Conservation (phyloP, 257 asterid genomes). For the Lithospermum erythrorhizon region DNA sequence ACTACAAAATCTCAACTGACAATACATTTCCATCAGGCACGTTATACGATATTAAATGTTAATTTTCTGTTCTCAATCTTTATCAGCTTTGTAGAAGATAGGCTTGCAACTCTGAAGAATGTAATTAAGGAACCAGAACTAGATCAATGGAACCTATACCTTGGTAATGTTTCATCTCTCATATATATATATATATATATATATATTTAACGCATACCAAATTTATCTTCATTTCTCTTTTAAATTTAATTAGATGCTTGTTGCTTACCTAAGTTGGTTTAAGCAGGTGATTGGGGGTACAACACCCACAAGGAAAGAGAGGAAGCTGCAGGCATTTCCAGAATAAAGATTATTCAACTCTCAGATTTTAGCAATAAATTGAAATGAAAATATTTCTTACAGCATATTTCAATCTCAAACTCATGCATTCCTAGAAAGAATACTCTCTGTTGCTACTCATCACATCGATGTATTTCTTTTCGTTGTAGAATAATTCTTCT, state of each 20-base stretch:
- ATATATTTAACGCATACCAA: background rate
- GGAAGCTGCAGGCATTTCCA: slow-evolving; percentile 60
- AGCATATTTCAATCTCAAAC: background rate
- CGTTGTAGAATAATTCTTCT: too few relatives aligned
- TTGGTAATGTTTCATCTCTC: slow-evolving; percentile 37
- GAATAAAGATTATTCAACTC: slow-evolving; percentile 58
- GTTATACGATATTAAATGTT: slow-evolving; percentile 3
- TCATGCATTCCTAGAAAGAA: background rate
- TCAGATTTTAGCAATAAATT: slow-evolving; percentile 76
- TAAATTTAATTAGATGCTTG: slow-evolving; percentile 3
- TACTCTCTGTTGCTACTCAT: slow-evolving; percentile 2
- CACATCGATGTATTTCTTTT: too few relatives aligned
- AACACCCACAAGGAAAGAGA: slow-evolving; percentile 78
- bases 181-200: too few relatives aligned
- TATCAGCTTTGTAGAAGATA: slow-evolving; percentile 86
- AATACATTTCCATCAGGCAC: background rate
- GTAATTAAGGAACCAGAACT: slow-evolving; percentile 78
- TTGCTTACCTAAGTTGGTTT: slow-evolving; percentile 14
- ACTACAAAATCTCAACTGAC: background rate
- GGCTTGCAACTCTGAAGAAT: slow-evolving; percentile 73
- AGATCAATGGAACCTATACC: slow-evolving; percentile 74
- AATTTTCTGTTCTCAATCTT: slow-evolving; percentile 10
- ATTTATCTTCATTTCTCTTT: background rate
- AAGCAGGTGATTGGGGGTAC: slow-evolving; percentile 93
- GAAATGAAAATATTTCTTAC: slow-evolving; percentile 31